Base-by-base conservation (phyloP, 73 alveolate genomes). In the Strombidium stylifer region DNA sequence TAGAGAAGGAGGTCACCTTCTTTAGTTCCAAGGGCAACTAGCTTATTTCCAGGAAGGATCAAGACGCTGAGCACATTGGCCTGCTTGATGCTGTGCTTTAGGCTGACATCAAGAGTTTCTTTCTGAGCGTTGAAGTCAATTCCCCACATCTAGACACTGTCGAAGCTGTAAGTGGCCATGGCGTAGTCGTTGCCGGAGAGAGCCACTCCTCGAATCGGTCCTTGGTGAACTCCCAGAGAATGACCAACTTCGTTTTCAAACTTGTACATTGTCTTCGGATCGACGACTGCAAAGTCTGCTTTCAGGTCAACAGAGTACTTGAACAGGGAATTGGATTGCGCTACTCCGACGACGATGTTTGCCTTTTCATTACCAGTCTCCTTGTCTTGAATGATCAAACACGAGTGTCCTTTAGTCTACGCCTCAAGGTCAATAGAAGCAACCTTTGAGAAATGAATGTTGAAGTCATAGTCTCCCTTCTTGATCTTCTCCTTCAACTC, bases 1-100 rank as follows among this genome's bases (percentile, higher is more conserved):
- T 31, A 44, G 37, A 87, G 45, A 28, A 65, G 41, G 30, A 87
- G 44, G 6, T 41, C 36, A 10, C 96, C 96, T 40, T 58, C 82
- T 73, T 80, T 86, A 21, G 95, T 80, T 30, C 92, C 91, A 49
- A 80, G 44, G 25, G 81, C 64, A 28, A 86, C 84, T 52, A 80
- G 86, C 42, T 86, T 85, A 52, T 78, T 76, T 6, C 86, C 89
- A 14, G 95, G 92, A 3, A 86, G 56, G 55, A 86, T 74, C 35
- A 86, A 27, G 16, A 73, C 48, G 7, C 86, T 46, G 26, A 82
- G 57, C 0, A 65, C 83, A 53, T 82, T 76, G 34, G 71, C 51
- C 21, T 36, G 36, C 51, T 62, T 78, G 8, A 86, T 40, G 3
- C 73, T 12, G 23, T 68, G 60, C 6, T 76, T 19, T 34, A 82